Conservation (phyloP, 2,329 filamentous ascomycete species). For the Zymoseptoria passerinii region DNA sequence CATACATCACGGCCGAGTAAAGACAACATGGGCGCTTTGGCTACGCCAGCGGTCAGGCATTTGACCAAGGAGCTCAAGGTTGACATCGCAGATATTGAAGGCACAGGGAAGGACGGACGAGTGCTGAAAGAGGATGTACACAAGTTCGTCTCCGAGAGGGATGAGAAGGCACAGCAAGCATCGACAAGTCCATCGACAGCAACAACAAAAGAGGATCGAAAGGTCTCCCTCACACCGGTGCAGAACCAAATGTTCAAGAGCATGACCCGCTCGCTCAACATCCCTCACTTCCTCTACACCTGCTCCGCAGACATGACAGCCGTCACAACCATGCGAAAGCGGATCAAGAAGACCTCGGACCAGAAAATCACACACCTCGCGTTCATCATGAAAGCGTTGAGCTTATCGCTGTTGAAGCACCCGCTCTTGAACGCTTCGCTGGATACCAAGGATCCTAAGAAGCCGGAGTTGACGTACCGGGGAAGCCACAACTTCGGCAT, state of each 20-base stretch:
- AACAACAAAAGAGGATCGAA: slow-evolving; percentile 51
- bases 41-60: slow-evolving; percentile 87
- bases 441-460: slow-evolving; percentile 53
- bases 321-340: slow-evolving; percentile 62
- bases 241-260: slow-evolving; percentile 94
- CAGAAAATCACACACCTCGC: slow-evolving; percentile 80
- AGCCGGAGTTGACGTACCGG: slow-evolving; percentile 69
- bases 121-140: slow-evolving; percentile 90
- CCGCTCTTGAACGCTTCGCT: slow-evolving; percentile 83
- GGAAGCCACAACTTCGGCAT: slow-evolving; percentile 89
- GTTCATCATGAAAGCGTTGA: slow-evolving; percentile 93
- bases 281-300: slow-evolving; percentile 92
- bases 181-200: slow-evolving; percentile 28
- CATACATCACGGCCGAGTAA: slow-evolving; percentile 25
- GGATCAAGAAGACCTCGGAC: slow-evolving; percentile 57
- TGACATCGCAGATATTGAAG: slow-evolving; percentile 67
- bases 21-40: slow-evolving; percentile 64
- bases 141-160: slow-evolving; percentile 29
- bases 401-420: slow-evolving; percentile 69
- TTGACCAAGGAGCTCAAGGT: slow-evolving; percentile 72
- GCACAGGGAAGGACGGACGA: slow-evolving; percentile 82
- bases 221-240: slow-evolving; percentile 62
- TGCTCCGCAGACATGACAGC: slow-evolving; percentile 78
- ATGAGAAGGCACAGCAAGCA: slow-evolving; percentile 32
- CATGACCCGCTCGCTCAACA: slow-evolving; percentile 85